phyloP scores from a whole-genome alignment of 371 early-diverging fungal species.

The Blakeslea trispora region DNA sequence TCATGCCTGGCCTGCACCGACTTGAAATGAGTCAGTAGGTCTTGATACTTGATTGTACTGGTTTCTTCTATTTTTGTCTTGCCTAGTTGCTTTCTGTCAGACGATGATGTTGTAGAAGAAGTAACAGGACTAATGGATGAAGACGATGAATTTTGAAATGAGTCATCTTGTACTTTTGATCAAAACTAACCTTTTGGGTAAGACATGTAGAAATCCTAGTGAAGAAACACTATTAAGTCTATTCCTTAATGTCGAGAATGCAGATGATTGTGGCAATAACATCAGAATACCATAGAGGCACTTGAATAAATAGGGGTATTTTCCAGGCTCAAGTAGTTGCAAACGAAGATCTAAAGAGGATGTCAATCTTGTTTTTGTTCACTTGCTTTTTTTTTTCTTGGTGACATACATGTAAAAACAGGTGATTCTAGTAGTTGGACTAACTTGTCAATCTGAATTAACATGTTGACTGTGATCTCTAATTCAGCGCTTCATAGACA shows the following conservation, averaged over 20 bases:
- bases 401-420: constrained; percentile 78
- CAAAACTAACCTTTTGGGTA: constrained; percentile 49
- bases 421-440: constrained; percentile 95
- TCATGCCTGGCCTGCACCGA: constrained; percentile 62
- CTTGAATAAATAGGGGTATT: constrained; percentile 82
- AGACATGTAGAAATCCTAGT: constrained; percentile 61
- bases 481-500: constrained; percentile 66
- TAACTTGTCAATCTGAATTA: constrained; percentile 92
- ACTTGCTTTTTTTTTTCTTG: not conserved
- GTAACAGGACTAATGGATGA: constrained; percentile 6
- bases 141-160: not conserved
- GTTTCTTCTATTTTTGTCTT: constrained; percentile 23
- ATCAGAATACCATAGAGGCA: constrained; percentile 90
- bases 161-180: too few species aligned
- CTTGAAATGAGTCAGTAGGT: constrained; percentile 63
- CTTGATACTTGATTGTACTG: constrained; percentile 47
- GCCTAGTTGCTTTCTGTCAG: constrained; percentile 18
- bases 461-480: constrained; percentile 85
- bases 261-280: constrained; percentile 90
- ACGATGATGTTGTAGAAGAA: constrained; percentile 3
- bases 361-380: not conserved
- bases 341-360: constrained; percentile 67
- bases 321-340: constrained; percentile 86
- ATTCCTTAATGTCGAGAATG: constrained; percentile 89
- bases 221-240: constrained; percentile 77